phyloP scores from a whole-genome alignment of 1,284 basidiomycete genomes.

The Singerocomus inundabilis region DNA sequence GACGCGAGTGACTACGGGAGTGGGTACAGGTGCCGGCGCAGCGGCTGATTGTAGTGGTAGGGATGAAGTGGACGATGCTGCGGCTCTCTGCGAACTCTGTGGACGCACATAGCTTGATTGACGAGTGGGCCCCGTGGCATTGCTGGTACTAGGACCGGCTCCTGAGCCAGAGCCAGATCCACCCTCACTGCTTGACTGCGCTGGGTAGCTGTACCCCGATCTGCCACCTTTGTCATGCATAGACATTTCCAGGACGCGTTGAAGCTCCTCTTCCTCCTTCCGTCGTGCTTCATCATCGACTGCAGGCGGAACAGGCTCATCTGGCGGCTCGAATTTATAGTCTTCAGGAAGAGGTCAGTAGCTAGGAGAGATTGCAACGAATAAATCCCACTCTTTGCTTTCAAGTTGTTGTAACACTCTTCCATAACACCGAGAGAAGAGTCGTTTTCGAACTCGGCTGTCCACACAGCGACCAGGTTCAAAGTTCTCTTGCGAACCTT shows the following conservation, averaged over 20 bases:
- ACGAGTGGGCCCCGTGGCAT: constrained; percentile 32
- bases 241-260: constrained; percentile 85
- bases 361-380: not conserved
- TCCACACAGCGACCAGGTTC: constrained; percentile 80
- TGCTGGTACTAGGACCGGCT: constrained; percentile 12
- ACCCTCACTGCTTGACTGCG: constrained; percentile 42
- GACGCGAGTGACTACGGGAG: constrained; percentile 73
- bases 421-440: constrained; percentile 86
- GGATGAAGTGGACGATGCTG: constrained; percentile 28
- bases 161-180: constrained; percentile 31
- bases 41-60: constrained; percentile 19
- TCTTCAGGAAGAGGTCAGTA: constrained; percentile 41
- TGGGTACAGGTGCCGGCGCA: constrained; percentile 22
- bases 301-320: constrained; percentile 64
- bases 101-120: constrained; percentile 48
- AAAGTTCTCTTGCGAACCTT: constrained; percentile 82
- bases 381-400: constrained; percentile 66
- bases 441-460: constrained; percentile 80
- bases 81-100: constrained; percentile 31
- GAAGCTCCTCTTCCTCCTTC: constrained; percentile 90
- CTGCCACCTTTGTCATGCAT: constrained; percentile 86
- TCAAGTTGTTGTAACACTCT: constrained; percentile 83
- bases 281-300: constrained; percentile 79
- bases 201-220: constrained; percentile 46
- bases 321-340: constrained; percentile 66